Conservation (phyloP, 345 rosid species). For the Crucihimalaya himalaica region DNA sequence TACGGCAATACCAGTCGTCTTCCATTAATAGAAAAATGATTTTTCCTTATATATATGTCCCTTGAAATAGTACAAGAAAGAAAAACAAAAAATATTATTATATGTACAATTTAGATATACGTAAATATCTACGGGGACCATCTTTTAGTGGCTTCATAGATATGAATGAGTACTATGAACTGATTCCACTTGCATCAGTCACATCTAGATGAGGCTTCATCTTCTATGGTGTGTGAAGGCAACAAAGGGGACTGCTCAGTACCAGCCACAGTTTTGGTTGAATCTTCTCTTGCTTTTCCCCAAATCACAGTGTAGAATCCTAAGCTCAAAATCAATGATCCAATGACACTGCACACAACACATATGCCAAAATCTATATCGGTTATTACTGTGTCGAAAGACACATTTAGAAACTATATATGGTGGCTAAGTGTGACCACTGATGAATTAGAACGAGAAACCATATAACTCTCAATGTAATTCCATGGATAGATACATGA, state of each 20-base stretch:
- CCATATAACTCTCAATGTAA: neutral
- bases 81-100: neutral
- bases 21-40: neutral
- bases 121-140: neutral
- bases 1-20: neutral
- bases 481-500: neutral
- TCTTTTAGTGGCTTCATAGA: neutral
- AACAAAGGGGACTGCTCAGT: slow-evolving; percentile 30
- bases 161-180: neutral
- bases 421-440: neutral
- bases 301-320: slow-evolving; percentile 42
- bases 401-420: neutral
- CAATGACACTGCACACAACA: slow-evolving; percentile 35
- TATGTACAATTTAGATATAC: neutral
- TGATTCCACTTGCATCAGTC: slow-evolving; percentile 22
- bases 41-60: neutral
- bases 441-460: neutral
- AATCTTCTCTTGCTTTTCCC: slow-evolving; percentile 47
- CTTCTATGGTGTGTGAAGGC: slow-evolving; percentile 18
- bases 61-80: neutral
- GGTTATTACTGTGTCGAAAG: slow-evolving; percentile 1
- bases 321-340: slow-evolving; percentile 38
- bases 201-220: slow-evolving; percentile 6
- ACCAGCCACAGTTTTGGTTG: slow-evolving; percentile 3
- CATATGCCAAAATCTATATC: neutral